A percentile compares a stretch with the other conserved stretches of the same genome.
These are phyloP conservation scores for Rutstroemia sp. DNA, from an alignment of 2,329 filamentous ascomycete species.

Conservation along the genomic window DNA sequence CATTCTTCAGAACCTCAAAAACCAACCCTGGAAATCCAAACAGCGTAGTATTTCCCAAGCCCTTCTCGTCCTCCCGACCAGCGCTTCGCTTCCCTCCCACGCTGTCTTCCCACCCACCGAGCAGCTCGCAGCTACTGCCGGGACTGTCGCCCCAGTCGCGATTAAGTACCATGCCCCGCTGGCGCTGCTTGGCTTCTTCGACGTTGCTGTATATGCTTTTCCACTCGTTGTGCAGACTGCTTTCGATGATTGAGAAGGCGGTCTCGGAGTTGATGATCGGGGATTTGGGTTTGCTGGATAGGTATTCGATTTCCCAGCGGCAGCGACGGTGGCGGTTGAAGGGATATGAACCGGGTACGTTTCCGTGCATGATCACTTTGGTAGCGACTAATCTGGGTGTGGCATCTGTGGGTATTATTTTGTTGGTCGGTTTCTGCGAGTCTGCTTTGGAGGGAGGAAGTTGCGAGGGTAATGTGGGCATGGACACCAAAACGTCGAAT, in stretches of 20 bases:
- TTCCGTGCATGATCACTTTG: slow-evolving; percentile 89
- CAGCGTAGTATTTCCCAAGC: slow-evolving; percentile 69
- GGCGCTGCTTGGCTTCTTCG: slow-evolving; percentile 43
- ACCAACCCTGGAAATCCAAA: slow-evolving; percentile 91
- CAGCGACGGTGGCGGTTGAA: slow-evolving; percentile 92
- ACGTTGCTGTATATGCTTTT: slow-evolving; percentile 53
- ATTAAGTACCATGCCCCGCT: slow-evolving; percentile 80
- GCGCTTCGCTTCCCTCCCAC: slow-evolving; percentile 35
- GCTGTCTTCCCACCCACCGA: slow-evolving; percentile 81
- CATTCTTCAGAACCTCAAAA: slow-evolving; percentile 94
- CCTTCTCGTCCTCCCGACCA: slow-evolving; percentile 42
- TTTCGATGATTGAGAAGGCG: slow-evolving; percentile 65
- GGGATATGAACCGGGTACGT: slow-evolving; percentile 90
- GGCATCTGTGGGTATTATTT: slow-evolving; percentile 19
- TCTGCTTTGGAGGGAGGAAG: slow-evolving; percentile 46
- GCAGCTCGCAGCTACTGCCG: slow-evolving; percentile 73
- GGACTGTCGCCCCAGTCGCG: slow-evolving; percentile 88
- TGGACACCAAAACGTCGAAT: slow-evolving; percentile 88
- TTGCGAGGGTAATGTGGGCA: slow-evolving; percentile 58
- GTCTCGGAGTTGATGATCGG: slow-evolving; percentile 50
- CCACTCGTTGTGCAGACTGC: slow-evolving; percentile 62
- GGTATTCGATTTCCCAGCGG: slow-evolving; percentile 70
- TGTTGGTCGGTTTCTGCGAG: slow-evolving; percentile 16
- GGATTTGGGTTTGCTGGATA: slow-evolving; percentile 34
- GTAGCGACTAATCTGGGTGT: slow-evolving; percentile 71